Percentiles rank a stretch among this genome's conserved stretches.
Conservation (phyloP, 495 filamentous ascomycete species). For the Sporormia fimetaria region DNA sequence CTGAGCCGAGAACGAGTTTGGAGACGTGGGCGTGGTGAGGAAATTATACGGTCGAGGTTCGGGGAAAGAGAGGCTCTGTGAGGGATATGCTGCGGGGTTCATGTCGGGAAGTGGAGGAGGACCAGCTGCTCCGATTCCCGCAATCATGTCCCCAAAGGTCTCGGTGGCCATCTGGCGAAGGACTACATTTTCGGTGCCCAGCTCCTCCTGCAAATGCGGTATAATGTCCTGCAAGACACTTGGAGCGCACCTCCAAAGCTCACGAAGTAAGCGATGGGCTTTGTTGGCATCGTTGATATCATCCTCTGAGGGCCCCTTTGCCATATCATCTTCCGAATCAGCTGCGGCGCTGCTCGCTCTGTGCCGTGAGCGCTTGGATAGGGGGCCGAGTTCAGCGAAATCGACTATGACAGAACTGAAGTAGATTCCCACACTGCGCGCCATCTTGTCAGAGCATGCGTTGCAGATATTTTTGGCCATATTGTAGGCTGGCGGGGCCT, state of each 20-base stretch:
- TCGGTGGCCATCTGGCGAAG: slow-evolving; percentile 79
- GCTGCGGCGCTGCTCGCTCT: slow-evolving; percentile 41
- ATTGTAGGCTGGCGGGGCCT: slow-evolving; percentile 81
- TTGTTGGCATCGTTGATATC: slow-evolving; percentile 81
- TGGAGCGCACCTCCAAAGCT: slow-evolving; percentile 88
- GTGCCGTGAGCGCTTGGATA: slow-evolving; percentile 11
- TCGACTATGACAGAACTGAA: slow-evolving; percentile 95
- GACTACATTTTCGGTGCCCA: slow-evolving; percentile 78
- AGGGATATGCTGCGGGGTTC: slow-evolving; percentile 72
- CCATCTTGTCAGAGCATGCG: slow-evolving; percentile 83
- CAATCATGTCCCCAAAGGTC: slow-evolving; percentile 85
- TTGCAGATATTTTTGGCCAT: slow-evolving; percentile 95
- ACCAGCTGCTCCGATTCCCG: slow-evolving; percentile 82
- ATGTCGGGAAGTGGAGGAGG: slow-evolving; percentile 59
- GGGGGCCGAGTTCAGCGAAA: slow-evolving; percentile 39
- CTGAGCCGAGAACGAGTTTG: slow-evolving; percentile 70
- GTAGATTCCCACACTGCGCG: slow-evolving; percentile 83
- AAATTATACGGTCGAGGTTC: slow-evolving; percentile 47
- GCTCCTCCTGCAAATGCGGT: slow-evolving; percentile 83
- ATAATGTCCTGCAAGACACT: slow-evolving; percentile 85
- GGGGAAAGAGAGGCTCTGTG: slow-evolving; percentile 50
- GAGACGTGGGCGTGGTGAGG: slow-evolving; percentile 65
- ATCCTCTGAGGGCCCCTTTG: slow-evolving; percentile 56
- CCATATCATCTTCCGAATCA: slow-evolving; percentile 57
- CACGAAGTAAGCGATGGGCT: slow-evolving; percentile 76